Conservation (phyloP, 345 rosid species). For the Dipteronia sinensis region DNA sequence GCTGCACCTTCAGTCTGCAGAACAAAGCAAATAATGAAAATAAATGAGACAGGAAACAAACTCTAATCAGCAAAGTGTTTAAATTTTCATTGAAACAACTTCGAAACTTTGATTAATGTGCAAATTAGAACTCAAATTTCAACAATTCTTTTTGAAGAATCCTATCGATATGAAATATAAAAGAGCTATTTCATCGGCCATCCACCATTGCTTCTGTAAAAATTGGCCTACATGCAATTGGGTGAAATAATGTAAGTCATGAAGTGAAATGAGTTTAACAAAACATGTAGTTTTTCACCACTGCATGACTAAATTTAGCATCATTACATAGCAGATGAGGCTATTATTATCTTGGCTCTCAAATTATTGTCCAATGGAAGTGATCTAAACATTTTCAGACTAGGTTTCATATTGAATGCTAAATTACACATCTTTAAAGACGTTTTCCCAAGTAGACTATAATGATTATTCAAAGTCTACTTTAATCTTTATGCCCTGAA, state of each 20-base stretch:
- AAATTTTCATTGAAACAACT: background rate
- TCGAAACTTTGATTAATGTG: background rate
- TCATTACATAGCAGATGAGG: background rate
- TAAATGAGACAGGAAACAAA: background rate
- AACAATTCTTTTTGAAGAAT: background rate
- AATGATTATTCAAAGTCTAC: background rate
- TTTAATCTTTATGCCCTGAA: no score
- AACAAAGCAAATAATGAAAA: background rate
- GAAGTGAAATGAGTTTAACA: background rate
- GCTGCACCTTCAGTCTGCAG: slow-evolving; percentile 79
- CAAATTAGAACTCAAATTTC: background rate
- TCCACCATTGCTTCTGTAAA: background rate
- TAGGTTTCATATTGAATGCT: background rate
- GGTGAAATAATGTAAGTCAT: background rate
- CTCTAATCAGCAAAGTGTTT: background rate
- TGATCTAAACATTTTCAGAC: background rate
- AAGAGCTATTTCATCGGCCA: background rate
- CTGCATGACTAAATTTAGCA: background rate
- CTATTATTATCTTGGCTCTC: background rate
- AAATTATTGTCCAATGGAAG: background rate
- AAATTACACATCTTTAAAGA: background rate
- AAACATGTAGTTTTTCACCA: background rate
- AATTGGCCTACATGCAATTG: background rate
- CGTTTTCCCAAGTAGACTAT: background rate
- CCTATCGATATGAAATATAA: background rate